Evolutionary conservation across 2,329 filamentous ascomycete genomes (phyloP).

Genomic region (Trichoderma aggressivum): DNA sequence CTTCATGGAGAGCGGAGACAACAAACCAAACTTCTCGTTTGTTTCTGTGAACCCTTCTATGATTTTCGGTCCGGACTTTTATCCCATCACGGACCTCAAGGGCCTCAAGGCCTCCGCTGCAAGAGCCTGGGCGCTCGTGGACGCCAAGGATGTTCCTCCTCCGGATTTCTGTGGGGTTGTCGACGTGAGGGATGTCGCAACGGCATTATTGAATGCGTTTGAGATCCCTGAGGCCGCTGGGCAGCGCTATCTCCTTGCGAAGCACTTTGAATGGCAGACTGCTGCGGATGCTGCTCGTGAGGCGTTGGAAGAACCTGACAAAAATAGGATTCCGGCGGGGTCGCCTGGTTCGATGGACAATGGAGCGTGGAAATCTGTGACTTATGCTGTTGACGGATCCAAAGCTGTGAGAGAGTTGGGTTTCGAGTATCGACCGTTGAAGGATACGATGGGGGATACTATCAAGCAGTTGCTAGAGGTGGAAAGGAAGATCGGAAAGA

Average conservation of each 20-base stretch:
- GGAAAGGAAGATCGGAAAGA: background rate
- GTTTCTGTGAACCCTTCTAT: background rate
- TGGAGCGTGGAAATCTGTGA: background rate
- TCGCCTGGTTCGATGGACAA: background rate
- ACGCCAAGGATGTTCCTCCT: background rate
- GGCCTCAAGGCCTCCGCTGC: background rate
- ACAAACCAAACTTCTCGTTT: conserved; percentile 21
- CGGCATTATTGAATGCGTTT: background rate
- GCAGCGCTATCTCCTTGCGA: background rate
- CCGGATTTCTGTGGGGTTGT: background rate
- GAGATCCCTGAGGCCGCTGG: background rate
- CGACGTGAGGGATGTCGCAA: background rate
- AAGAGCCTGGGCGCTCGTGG: background rate
- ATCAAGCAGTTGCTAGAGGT: background rate
- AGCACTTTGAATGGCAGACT: background rate
- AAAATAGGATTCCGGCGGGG: background rate
- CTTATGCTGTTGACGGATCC: background rate
- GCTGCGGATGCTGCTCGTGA: background rate
- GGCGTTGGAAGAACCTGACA: background rate
- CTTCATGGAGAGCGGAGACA: conserved; percentile 19
- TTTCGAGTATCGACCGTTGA: background rate
- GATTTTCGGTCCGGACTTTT: background rate
- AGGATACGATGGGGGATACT: background rate
- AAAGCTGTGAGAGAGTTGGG: background rate
- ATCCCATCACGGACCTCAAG: background rate